phyloP scores from a whole-genome alignment of 1,284 basidiomycete species.

The Coniferiporia weirii region DNA sequence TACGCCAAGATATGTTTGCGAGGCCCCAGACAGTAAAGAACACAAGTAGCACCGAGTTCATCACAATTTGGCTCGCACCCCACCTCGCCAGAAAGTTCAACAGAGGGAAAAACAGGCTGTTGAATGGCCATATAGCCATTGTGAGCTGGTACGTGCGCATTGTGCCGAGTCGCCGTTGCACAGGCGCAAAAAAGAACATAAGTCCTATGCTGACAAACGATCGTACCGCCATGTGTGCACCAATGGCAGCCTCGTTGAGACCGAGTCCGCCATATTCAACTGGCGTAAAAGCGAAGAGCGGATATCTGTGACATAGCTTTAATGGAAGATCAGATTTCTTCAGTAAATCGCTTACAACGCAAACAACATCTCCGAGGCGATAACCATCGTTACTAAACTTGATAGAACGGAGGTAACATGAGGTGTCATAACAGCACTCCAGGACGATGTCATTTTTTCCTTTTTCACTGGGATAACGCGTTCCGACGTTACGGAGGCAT shows the following conservation, averaged over 20 bases:
- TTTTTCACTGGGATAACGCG: not conserved
- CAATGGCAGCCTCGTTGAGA: constrained; percentile 21
- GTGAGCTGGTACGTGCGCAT: constrained; percentile 20
- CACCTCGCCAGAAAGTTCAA: constrained; percentile 21
- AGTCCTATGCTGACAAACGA: constrained; percentile 21
- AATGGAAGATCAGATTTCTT: not conserved
- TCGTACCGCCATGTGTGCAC: constrained; percentile 21
- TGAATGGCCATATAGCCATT: constrained; percentile 21
- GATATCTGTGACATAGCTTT: constrained; percentile 15
- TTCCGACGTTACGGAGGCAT: not conserved
- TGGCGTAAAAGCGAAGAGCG: constrained; percentile 25
- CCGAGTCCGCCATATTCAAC: constrained; percentile 24
- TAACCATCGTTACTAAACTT: constrained; percentile 16
- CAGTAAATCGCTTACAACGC: constrained; percentile 9
- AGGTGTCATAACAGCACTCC: constrained; percentile 8
- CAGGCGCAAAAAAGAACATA: constrained; percentile 18
- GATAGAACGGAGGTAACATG: constrained; percentile 15
- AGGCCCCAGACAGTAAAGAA: constrained; percentile 20
- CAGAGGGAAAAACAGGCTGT: constrained; percentile 22
- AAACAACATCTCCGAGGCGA: constrained; percentile 20
- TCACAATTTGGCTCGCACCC: not conserved
- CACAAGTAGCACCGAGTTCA: constrained; percentile 1
- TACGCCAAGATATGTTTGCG: constrained; percentile 16
- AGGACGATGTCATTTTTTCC: not conserved
- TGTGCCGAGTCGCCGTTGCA: constrained; percentile 21